Evolutionary conservation across 192 early-diverging fungal species (phyloP), one percentile per base, ranked within the genome.

Genomic region (Chytriomyces confervae): DNA sequence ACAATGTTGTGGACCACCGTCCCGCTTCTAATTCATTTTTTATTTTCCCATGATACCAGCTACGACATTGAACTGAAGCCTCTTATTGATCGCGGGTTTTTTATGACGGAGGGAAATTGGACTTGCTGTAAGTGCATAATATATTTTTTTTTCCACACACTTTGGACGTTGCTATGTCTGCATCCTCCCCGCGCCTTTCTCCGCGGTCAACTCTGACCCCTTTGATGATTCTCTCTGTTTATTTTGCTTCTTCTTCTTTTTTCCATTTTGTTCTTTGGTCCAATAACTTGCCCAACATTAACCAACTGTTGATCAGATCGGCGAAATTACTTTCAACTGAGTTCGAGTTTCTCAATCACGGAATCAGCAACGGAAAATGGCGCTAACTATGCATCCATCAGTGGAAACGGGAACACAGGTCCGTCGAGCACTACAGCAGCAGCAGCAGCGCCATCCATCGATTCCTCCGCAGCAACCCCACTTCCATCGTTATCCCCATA

Each of bases 311-410:
- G 18, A 60, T 20, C 48, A 72, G 69, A 98, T 79, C 90, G 97
- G 5, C 90, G 97, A 73, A 98, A 98, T 81, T 98, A 98, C 82
- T 97, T 97, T 66, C 96, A 98, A 73, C 88, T 98, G n/a, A 92
- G 89, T 24, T 84, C 88, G 5, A 82, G 90, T 5, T 94, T 95
- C 79, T 83, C 90, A 7, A 75, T 83, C 45, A 61, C 62, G 46
- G 84, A 88, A 62, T 27, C 69, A 0, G 11, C 49, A 7, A 76
- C 72, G n/a, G 71, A 79, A 27, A 62, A 60, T 45, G 36, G n/a
- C 10, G 50, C 36, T 1, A 36, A 36, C 36, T 36, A 36, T 36
- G 36, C 36, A 36, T 36, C 36, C 36, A 36, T 36, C 36, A 36
- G 16, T 66, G 57, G 20, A 60, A 60, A n/a, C 57, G 20, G 23